Evolutionary conservation across 139 green algal species (phyloP).

Genomic region (Trebouxia sp.): DNA sequence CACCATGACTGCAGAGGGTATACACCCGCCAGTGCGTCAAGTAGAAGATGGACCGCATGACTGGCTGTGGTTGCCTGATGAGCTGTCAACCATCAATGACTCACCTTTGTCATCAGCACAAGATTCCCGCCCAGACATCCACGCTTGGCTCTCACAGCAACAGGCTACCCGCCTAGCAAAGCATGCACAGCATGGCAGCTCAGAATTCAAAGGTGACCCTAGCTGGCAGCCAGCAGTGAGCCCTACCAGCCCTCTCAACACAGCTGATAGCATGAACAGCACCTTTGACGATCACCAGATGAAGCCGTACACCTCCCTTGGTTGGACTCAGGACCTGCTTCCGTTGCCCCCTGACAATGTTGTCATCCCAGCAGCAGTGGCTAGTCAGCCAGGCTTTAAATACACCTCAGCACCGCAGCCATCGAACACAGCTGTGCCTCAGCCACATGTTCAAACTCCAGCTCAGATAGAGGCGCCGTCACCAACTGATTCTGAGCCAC

Average conservation of each 20-base stretch:
- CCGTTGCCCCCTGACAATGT: no score
- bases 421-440: no score
- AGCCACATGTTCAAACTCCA: no score
- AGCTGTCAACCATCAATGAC: slow-evolving; percentile 5
- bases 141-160: slow-evolving; percentile 9
- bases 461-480: no score
- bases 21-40: not conserved
- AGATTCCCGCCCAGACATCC: not conserved
- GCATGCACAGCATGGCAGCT: slow-evolving; percentile 6
- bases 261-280: slow-evolving; percentile 12
- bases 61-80: slow-evolving; percentile 16
- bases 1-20: not conserved
- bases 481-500: no score
- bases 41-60: not conserved
- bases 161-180: slow-evolving; percentile 9
- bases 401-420: not conserved
- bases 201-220: not conserved
- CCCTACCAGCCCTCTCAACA: not conserved
- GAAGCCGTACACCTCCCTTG: no score
- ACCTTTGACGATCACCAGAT: not conserved
- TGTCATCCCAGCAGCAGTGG: no score
- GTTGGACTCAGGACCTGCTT: no score
- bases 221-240: not conserved
- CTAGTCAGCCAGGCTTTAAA: no score
- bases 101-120: not conserved